Percentiles rank a stretch among this genome's conserved stretches.
Conservation (phyloP, 2,329 filamentous ascomycete species). For the Venturia effusa region DNA sequence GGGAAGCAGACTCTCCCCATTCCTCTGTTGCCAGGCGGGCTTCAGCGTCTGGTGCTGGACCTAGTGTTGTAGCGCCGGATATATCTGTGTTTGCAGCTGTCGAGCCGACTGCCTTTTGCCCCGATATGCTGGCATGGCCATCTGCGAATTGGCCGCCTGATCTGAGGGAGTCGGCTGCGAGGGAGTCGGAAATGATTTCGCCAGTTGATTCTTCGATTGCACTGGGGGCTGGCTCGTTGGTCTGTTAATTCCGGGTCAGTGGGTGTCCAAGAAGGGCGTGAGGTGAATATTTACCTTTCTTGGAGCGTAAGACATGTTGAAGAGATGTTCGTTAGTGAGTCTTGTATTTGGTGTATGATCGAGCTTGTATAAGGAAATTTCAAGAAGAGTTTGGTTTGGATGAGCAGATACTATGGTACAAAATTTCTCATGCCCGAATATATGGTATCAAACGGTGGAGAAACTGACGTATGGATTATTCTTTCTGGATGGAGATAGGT, state of each 20-base stretch:
- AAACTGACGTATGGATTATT: background rate
- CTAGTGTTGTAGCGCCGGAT: conserved; percentile 40
- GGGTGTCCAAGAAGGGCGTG: background rate
- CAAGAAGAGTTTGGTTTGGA: background rate
- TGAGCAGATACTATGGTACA: background rate
- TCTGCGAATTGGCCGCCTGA: conserved; percentile 52
- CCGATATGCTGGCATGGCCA: conserved; percentile 38
- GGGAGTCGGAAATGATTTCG: conserved; percentile 53
- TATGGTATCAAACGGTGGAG: background rate
- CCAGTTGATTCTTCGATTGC: conserved; percentile 53
- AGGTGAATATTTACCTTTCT: background rate
- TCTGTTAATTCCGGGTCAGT: conserved; percentile 20
- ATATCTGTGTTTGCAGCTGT: conserved; percentile 47
- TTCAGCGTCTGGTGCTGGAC: conserved; percentile 35
- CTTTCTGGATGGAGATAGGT: background rate
- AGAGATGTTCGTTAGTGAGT: too few relatives aligned
- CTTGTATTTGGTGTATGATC: background rate
- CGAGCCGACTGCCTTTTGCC: conserved; percentile 40
- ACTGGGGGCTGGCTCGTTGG: conserved; percentile 36
- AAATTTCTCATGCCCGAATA: background rate
- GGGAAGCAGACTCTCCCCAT: conserved; percentile 28
- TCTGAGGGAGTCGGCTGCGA: conserved; percentile 62
- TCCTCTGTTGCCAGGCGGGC: conserved; percentile 32
- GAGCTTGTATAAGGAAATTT: background rate
- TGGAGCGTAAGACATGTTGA: conserved; percentile 7